These are phyloP conservation scores for Fusarium pseudoanthophilum DNA, from an alignment of 2,329 filamentous ascomycete genomes.

Conservation along the genomic window DNA sequence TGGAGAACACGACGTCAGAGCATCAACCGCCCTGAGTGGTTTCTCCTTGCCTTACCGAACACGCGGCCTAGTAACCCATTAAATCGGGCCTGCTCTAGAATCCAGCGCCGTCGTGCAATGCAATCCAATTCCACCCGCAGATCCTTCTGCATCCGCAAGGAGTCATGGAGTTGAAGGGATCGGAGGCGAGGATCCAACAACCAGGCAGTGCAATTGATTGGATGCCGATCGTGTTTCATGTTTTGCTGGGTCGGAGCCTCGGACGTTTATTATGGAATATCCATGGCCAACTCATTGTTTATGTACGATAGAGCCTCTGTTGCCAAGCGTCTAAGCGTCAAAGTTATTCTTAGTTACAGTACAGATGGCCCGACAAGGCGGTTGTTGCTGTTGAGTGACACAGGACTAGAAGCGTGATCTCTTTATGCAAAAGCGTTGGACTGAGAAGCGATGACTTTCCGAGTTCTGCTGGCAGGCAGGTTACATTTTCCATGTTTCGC, in stretches of 20 bases:
- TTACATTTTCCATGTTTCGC: slow-evolving; percentile 14
- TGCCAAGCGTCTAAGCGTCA: background rate
- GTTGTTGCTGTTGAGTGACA: slow-evolving; percentile 9
- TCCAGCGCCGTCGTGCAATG: slow-evolving; percentile 23
- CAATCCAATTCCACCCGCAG: slow-evolving; percentile 26
- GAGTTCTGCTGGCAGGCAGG: background rate
- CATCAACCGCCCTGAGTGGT: background rate
- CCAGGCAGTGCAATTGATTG: slow-evolving; percentile 22
- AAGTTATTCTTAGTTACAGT: slow-evolving; percentile 12
- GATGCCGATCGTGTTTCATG: slow-evolving; percentile 33
- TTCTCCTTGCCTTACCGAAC: slow-evolving; percentile 25
- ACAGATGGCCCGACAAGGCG: slow-evolving; percentile 1
- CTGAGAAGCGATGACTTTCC: slow-evolving; percentile 1
- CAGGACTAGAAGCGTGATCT: slow-evolving; percentile 21
- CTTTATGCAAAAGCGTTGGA: slow-evolving; percentile 2
- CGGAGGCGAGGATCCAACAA: slow-evolving; percentile 13
- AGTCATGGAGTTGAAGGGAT: slow-evolving; percentile 23
- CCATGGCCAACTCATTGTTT: slow-evolving; percentile 8
- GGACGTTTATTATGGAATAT: slow-evolving; percentile 15
- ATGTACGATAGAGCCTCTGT: background rate
- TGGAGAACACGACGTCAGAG: slow-evolving; percentile 39
- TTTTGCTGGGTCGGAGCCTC: slow-evolving; percentile 24
- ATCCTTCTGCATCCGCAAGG: slow-evolving; percentile 38
- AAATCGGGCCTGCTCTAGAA: slow-evolving; percentile 25
- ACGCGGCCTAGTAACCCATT: slow-evolving; percentile 28